phyloP scores from a whole-genome alignment of 768 basidiomycete species.

The Cystobasidium ongulense region DNA sequence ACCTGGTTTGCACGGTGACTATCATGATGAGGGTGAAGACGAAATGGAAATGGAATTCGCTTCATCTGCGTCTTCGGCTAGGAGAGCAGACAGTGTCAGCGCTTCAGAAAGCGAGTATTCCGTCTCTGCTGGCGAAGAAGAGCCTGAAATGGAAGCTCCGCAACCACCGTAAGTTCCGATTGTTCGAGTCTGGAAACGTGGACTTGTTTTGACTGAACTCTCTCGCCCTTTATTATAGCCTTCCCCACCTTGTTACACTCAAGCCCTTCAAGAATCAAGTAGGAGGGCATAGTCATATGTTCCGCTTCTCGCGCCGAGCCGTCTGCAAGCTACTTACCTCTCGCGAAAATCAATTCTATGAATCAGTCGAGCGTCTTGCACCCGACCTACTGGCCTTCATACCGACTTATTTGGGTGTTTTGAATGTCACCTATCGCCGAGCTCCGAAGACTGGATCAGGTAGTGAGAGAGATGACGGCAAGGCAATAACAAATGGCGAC shows the following conservation, averaged over 20 bases:
- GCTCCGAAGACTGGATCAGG: conserved; percentile 47
- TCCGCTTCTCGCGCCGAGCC: conserved; percentile 93
- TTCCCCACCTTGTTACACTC: conserved; percentile 58
- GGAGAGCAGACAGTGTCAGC: neutral
- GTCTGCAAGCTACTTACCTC: conserved; percentile 98
- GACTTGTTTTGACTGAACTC: conserved; percentile 15
- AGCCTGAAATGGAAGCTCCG: conserved; percentile 14
- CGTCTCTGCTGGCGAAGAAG: conserved; percentile 31
- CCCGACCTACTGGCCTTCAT: conserved; percentile 88
- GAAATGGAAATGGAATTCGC: conserved; percentile 23
- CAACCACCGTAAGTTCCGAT: conserved; percentile 21
- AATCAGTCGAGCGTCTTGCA: conserved; percentile 85
- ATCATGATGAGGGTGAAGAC: conserved; percentile 11
- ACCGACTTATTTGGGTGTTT: conserved; percentile 95
- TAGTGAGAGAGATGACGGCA: conserved; percentile 35
- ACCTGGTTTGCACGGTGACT: neutral
- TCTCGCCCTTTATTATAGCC: conserved; percentile 41
- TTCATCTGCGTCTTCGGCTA: neutral
- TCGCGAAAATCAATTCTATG: conserved; percentile 95
- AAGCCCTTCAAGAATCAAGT: conserved; percentile 96
- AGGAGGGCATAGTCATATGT: conserved; percentile 92
- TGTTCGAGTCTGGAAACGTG: no score
- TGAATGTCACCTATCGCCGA: conserved; percentile 91
- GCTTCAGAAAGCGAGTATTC: conserved; percentile 6
- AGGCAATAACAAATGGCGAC: conserved; percentile 38